Percentiles rank a stretch among this genome's conserved stretches.
Conservation (phyloP, 2,329 filamentous ascomycete species). For the Chaetomium olivaceum region DNA sequence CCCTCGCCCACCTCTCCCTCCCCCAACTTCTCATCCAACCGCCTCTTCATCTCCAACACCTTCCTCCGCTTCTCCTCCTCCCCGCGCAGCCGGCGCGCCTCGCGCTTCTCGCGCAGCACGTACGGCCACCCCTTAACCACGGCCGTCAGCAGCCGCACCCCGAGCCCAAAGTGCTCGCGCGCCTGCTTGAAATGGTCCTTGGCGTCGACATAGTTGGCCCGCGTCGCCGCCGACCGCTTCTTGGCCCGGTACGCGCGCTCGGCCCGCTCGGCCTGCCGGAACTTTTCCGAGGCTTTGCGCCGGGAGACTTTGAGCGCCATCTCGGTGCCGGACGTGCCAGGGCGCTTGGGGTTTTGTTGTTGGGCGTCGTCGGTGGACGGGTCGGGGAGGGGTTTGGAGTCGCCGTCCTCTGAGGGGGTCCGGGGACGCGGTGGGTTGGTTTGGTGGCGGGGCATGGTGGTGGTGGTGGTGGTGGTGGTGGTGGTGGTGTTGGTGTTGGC, state of each 20-base stretch:
- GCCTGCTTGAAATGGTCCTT: slow-evolving; percentile 43
- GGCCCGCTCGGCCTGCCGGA: slow-evolving; percentile 43
- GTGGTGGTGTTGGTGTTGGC: not conserved
- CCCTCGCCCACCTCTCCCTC: slow-evolving; percentile 7
- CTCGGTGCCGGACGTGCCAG: slow-evolving; percentile 48
- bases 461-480: not conserved
- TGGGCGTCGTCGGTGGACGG: slow-evolving; percentile 7
- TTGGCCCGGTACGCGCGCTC: slow-evolving; percentile 45
- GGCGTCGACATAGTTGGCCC: slow-evolving; percentile 42
- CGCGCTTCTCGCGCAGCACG: slow-evolving; percentile 42
- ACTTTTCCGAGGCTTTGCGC: slow-evolving; percentile 42
- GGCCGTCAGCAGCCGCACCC: slow-evolving; percentile 37
- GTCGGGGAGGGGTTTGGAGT: slow-evolving; percentile 20
- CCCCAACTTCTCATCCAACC: slow-evolving; percentile 32
- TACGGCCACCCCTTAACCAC: slow-evolving; percentile 41
- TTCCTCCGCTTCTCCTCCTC: slow-evolving; percentile 38
- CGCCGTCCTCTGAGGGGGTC: not conserved
- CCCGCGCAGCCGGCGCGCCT: slow-evolving; percentile 35
- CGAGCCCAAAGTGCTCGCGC: slow-evolving; percentile 41
- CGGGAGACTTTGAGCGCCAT: slow-evolving; percentile 44
- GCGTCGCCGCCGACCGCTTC: slow-evolving; percentile 45
- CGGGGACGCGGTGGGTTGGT: not conserved
- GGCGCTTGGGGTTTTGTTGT: slow-evolving; percentile 34
- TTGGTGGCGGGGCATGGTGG: slow-evolving; percentile 10
- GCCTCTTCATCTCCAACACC: slow-evolving; percentile 39